Percentiles rank a stretch among this genome's conserved stretches.
phyloP scores from a whole-genome alignment of 192 early-diverging fungal genomes.

The Coemansia reversa region DNA sequence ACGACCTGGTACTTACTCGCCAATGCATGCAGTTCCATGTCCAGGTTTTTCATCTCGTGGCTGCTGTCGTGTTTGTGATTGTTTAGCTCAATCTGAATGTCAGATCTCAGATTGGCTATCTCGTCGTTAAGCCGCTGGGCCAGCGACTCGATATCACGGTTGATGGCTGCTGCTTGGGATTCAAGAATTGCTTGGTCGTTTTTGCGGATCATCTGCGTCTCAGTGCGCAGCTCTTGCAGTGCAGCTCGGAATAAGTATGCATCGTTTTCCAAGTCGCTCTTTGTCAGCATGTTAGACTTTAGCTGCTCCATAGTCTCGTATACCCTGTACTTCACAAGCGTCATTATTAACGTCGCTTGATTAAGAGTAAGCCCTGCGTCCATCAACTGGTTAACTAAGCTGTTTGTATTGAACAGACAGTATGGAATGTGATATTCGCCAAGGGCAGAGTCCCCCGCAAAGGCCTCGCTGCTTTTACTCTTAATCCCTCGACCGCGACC shows the following conservation, averaged over 20 bases:
- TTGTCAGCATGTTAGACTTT: constrained; percentile 62
- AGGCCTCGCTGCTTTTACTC: background rate
- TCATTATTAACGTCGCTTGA: constrained; percentile 78
- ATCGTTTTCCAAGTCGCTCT: constrained; percentile 82
- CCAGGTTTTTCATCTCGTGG: constrained; percentile 74
- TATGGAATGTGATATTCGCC: constrained; percentile 21
- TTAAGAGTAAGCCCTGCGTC: constrained; percentile 64
- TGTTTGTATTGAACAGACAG: constrained; percentile 78
- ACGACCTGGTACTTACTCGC: constrained; percentile 83
- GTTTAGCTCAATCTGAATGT: constrained; percentile 90
- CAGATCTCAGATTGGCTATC: constrained; percentile 71
- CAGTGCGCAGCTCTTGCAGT: constrained; percentile 76
- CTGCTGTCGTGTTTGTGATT: constrained; percentile 81
- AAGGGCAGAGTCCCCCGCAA: background rate
- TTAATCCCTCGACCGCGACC: background rate
- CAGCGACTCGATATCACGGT: constrained; percentile 76
- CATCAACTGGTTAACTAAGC: constrained; percentile 65
- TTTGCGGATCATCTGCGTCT: constrained; percentile 70
- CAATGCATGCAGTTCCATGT: constrained; percentile 77
- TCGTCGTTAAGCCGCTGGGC: constrained; percentile 75
- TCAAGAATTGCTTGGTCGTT: constrained; percentile 75
- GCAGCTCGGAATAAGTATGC: constrained; percentile 81
- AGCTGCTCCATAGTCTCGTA: constrained; percentile 23
- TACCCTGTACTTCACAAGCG: constrained; percentile 67
- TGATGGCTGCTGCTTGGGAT: constrained; percentile 69